Evolutionary conservation across 2,329 filamentous ascomycete genomes (phyloP).

Genomic region (Thermoascus crustaceus): DNA sequence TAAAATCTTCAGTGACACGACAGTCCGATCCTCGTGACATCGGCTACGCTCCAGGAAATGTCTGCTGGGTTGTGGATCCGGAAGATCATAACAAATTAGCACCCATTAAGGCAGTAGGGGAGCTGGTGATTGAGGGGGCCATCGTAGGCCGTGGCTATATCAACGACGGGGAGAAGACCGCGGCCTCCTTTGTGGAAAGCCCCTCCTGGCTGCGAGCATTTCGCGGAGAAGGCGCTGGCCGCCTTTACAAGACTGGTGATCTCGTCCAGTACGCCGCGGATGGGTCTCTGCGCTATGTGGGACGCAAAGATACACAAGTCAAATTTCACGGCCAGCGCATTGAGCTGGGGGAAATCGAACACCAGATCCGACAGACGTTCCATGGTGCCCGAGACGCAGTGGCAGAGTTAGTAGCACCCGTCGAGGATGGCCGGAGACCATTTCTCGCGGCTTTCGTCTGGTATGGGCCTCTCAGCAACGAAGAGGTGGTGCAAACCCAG

Average conservation of each 20-base stretch:
- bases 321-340: conserved; percentile 54
- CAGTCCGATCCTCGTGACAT: not conserved
- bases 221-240: conserved; percentile 2
- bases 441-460: not conserved
- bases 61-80: conserved; percentile 18
- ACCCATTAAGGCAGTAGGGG: conserved; percentile 16
- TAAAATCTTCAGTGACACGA: too few relatives aligned
- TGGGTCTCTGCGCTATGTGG: conserved; percentile 12
- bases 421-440: not conserved
- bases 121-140: conserved; percentile 26
- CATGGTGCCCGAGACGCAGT: not conserved
- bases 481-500: not conserved
- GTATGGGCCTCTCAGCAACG: not conserved
- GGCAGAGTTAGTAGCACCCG: too few relatives aligned
- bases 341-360: conserved; percentile 43
- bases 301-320: conserved; percentile 48
- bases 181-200: conserved; percentile 14
- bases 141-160: conserved; percentile 29
- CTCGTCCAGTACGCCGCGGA: conserved; percentile 14
- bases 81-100: conserved; percentile 14
- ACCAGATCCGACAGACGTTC: conserved; percentile 3
- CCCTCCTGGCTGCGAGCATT: conserved; percentile 6
- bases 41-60: not conserved
- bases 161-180: conserved; percentile 21
- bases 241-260: conserved; percentile 19